Base-by-base conservation (phyloP, 148 eudicot species). In the Nyssa sinensis region DNA sequence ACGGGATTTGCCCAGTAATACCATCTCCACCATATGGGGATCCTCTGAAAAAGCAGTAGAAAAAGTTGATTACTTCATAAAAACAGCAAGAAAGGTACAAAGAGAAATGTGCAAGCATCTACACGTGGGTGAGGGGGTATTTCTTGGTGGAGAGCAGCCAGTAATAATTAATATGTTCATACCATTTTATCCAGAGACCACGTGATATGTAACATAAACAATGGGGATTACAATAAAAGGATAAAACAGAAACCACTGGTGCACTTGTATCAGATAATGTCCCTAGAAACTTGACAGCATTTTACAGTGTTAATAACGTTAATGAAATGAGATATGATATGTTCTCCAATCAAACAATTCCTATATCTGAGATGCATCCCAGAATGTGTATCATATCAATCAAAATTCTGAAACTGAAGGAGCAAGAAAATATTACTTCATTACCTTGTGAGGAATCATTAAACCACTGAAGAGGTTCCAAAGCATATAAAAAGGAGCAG, bases 1-100 rank as follows among this genome's bases (percentile, higher is more conserved):
- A 95, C 86, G 0, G 99, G 99, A 75, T 95, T 95, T 66, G 89
- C 86, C 99, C 97, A 95, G 80, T 93, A 95, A 82, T 95, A 95
- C 99, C 99, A 95, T 86, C 99, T 88, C 99, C 99, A 93, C 99
- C 99, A 95, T 71, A 85, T 76, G 10, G 99, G 99, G 58, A 95
- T 93, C 75, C 84, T 84, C 99, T 95, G 93, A 51, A 71, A 44
- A 30, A 30, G 21, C 30, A 49, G 41, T n/a, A 44, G 62, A 55
- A 30, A 60, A 21, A 62, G 59, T 39, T 30, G 25, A 0, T 62
- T 44, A 60, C 47, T 33, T 21, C 34, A 30, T 7, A 63, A 35
- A 55, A 70, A 5, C 37, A 33, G 19, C n/a, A 32, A 23, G 12
- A n/a, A 53, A 5, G 41, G 47, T 32, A 33, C 5, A 24, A 19